Evolutionary conservation across 2,329 filamentous ascomycete genomes (phyloP).

Genomic region (Lachnellula suecica): DNA sequence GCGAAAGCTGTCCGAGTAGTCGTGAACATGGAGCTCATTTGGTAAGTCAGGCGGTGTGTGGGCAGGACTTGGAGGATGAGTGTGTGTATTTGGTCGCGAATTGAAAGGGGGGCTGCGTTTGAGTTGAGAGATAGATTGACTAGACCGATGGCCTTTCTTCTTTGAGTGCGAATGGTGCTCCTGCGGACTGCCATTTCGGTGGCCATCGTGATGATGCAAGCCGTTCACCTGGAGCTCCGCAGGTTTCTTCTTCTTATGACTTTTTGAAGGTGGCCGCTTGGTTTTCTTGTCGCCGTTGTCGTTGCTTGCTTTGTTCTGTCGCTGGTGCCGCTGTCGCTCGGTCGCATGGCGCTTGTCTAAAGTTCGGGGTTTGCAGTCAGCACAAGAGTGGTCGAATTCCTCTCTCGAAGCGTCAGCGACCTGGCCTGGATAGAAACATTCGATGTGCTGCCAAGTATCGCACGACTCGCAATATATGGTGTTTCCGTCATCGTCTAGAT

Average conservation of each 20-base stretch:
- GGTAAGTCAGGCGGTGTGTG: constrained; percentile 69
- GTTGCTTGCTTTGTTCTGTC: constrained; percentile 49
- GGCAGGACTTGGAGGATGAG: constrained; percentile 70
- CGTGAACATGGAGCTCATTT: constrained; percentile 62
- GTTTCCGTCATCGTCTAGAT: constrained; percentile 91
- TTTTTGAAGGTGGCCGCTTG: constrained; percentile 75
- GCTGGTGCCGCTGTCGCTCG: constrained; percentile 65
- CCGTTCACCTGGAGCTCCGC: constrained; percentile 66
- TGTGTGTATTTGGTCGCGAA: constrained; percentile 54
- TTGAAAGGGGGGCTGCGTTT: constrained; percentile 66
- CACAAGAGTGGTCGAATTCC: constrained; percentile 79
- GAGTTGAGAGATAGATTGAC: constrained; percentile 70
- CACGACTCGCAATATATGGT: constrained; percentile 96
- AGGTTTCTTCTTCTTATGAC: constrained; percentile 89
- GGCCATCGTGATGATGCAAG: constrained; percentile 52
- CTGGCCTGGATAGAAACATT: constrained; percentile 85
- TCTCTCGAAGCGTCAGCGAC: constrained; percentile 69
- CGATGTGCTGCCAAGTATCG: constrained; percentile 97
- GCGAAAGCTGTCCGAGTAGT: constrained; percentile 75
- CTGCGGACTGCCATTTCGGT: constrained; percentile 46
- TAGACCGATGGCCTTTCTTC: constrained; percentile 82
- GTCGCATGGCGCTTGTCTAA: constrained; percentile 74
- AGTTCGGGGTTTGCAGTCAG: constrained; percentile 78
- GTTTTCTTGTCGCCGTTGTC: constrained; percentile 64
- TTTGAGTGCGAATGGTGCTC: constrained; percentile 63